Base-by-base conservation (phyloP, 495 filamentous ascomycete species). In the Staphylotrichum longicolle region DNA sequence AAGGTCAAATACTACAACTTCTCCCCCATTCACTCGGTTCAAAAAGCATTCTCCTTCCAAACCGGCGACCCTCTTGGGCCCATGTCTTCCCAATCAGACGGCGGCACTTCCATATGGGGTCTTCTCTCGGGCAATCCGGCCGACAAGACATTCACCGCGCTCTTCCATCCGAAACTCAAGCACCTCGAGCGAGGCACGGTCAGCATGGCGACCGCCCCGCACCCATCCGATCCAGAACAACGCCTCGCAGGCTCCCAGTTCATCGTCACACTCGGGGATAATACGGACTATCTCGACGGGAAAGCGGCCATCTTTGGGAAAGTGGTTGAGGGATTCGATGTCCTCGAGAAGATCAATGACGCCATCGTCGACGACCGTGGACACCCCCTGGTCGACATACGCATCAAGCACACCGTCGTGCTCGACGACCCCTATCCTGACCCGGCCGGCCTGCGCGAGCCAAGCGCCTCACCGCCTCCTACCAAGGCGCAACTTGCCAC, bases 1-100 rank as follows among this genome's bases (percentile, higher is more conserved):
- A 96, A 96, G 72, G 78, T 91, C 75, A 97, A 96, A 79, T 97
- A 96, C 76, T 97, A 96, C 84, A 97, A 97, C 79, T 97, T 92
- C 72, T 87, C 91, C 35, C 93, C 93, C 41, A 76, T 96, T 57
- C 87, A 95, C 76, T 88, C 85, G 64, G 84, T 97, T 53, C 93
- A 96, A 71, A 90, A 90, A 67, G 85, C 90, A 72, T 96, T 96
- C 77, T 92, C 92, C 58, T 96, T 96, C 75, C 93, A 97, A 69
- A 94, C 93, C 57, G 93, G 93, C 66, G 93, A 97, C 72, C 93
- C 93, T 41, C 82, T 96, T 46, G 93, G 93, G 7, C 93, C 92
- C 6, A 84, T 86, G 63, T 88, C 90, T 50, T 73, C 83, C 62
- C 86, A 89, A 34, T 95, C 91, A 69, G 89, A 96, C 84, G 93